These are phyloP conservation scores for Neonectria faginata DNA, from an alignment of 2,329 filamentous ascomycete species.

Conservation along the genomic window DNA sequence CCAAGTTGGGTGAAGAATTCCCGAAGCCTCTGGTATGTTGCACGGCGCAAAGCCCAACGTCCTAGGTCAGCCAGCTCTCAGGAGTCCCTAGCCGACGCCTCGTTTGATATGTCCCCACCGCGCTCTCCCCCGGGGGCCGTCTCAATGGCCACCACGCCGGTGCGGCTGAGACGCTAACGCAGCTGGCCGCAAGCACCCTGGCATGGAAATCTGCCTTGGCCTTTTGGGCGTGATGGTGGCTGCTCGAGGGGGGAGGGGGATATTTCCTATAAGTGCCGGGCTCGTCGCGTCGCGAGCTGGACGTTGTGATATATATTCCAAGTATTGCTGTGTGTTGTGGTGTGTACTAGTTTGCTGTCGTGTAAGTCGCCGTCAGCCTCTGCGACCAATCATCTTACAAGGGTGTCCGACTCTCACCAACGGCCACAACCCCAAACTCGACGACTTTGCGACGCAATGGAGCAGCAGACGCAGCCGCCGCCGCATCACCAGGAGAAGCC, in stretches of 20 bases:
- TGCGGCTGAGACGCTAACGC: conserved; percentile 46
- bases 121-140: conserved; percentile 29
- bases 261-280: conserved; percentile 6
- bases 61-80: background rate
- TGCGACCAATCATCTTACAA: conserved; percentile 21
- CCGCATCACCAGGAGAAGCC: conserved; percentile 28
- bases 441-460: conserved; percentile 25
- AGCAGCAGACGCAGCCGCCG: conserved; percentile 16
- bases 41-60: background rate
- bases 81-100: conserved; percentile 12
- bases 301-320: background rate
- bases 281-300: background rate
- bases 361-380: background rate
- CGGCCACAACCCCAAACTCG: background rate
- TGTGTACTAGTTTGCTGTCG: background rate
- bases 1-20: no score
- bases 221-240: conserved; percentile 16
- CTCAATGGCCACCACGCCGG: conserved; percentile 27
- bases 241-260: background rate
- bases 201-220: conserved; percentile 44
- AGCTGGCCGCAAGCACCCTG: conserved; percentile 22
- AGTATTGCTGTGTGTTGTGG: background rate
- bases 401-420: background rate
- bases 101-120: conserved; percentile 26
- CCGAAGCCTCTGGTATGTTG: background rate